These are phyloP conservation scores for Lactarius hatsudake DNA, from an alignment of 768 basidiomycete species.

Conservation along the genomic window DNA sequence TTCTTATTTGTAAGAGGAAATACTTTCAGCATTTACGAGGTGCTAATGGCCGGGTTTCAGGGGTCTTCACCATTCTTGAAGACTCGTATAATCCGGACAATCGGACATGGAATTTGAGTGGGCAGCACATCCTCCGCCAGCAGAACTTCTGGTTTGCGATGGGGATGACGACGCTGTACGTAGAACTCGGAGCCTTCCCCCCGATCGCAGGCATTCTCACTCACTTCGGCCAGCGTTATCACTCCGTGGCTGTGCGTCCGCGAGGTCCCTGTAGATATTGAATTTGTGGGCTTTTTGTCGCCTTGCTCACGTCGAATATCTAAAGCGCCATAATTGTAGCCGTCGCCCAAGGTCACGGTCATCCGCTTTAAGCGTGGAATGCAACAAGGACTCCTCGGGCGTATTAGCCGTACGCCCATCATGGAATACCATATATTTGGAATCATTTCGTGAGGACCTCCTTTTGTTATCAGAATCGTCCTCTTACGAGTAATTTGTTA, in stretches of 20 bases:
- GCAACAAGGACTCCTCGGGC: conserved; percentile 45
- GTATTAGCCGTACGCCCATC: conserved; percentile 40
- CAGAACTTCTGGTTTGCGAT: conserved; percentile 46
- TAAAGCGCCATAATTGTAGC: conserved; percentile 30
- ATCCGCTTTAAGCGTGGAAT: conserved; percentile 44
- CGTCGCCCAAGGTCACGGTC: conserved; percentile 43
- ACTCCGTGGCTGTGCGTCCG: conserved; percentile 43
- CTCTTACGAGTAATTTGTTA: conserved; percentile 24
- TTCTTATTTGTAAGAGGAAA: conserved; percentile 25
- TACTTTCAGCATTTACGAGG: background rate
- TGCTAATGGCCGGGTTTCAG: conserved; percentile 31
- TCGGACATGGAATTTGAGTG: conserved; percentile 36
- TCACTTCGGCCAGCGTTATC: conserved; percentile 32
- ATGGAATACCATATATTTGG: conserved; percentile 49
- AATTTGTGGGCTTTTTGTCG: conserved; percentile 36
- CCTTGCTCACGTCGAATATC: background rate
- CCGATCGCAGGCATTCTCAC: conserved; percentile 3
- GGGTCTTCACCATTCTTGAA: conserved; percentile 43
- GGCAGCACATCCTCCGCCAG: conserved; percentile 35
- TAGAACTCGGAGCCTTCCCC: background rate
- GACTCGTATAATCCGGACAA: conserved; percentile 39
- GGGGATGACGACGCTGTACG: conserved; percentile 42
- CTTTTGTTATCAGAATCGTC: background rate
- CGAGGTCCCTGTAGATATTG: conserved; percentile 41
- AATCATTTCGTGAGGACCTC: conserved; percentile 36